phyloP scores from a whole-genome alignment of 176 grass and related monocot species.

The Sorghum bicolor region DNA sequence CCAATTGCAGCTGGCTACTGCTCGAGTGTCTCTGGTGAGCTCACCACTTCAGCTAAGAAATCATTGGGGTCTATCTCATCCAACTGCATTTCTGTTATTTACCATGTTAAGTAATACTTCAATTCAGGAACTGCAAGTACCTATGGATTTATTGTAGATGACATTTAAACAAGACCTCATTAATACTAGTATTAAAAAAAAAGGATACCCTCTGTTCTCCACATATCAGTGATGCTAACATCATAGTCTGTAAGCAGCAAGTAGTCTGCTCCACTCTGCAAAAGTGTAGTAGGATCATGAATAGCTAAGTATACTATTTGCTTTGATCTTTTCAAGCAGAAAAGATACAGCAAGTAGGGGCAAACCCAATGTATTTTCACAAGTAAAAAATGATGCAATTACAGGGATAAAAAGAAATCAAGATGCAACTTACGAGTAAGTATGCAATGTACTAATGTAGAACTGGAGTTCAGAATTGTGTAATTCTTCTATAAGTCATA shows the following conservation, averaged over 20 bases:
- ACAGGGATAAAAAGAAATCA: background rate
- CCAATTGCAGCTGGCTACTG: constrained; percentile 13
- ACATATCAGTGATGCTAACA: constrained; percentile 80
- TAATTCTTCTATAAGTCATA: background rate
- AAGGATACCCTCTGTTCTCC: constrained; percentile 79
- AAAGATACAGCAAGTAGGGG: background rate
- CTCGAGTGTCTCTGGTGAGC: constrained; percentile 34
- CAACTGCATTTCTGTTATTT: constrained; percentile 60
- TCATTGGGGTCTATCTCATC: constrained; percentile 53
- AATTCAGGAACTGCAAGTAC: constrained; percentile 10
- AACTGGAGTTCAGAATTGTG: background rate
- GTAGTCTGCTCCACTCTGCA: constrained; percentile 81
- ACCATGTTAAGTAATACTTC: constrained; percentile 50
- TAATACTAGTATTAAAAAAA: constrained; percentile 30
- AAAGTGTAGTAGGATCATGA: constrained; percentile 17
- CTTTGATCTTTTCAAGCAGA: background rate
- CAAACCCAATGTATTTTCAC: background rate
- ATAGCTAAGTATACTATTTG: background rate
- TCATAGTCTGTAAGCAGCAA: constrained; percentile 72
- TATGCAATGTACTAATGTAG: background rate
- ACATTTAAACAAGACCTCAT: constrained; percentile 19
- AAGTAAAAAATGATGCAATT: background rate
- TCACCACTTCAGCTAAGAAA: constrained; percentile 55
- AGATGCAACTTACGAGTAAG: constrained; percentile 9
- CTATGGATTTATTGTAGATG: constrained; percentile 17